Conservation (phyloP, 2,329 filamentous ascomycete genomes). For the Cladobotryum mycophilum region DNA sequence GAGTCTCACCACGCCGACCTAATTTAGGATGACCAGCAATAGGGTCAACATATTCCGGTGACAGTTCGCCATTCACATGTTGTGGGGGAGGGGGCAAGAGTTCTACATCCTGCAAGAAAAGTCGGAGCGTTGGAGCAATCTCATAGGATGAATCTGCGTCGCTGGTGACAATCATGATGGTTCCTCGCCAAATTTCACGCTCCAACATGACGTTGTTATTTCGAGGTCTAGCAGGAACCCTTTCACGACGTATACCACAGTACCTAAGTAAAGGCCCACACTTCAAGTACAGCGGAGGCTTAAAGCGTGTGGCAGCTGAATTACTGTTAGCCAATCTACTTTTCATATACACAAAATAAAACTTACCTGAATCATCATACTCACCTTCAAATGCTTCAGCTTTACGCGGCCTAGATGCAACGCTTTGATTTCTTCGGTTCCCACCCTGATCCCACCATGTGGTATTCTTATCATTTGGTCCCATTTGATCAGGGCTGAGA, state of each 20-base stretch:
- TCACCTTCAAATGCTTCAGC: slow-evolving; percentile 61
- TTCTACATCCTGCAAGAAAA: slow-evolving; percentile 84
- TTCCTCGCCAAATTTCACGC: slow-evolving; percentile 85
- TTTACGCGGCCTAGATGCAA: slow-evolving; percentile 42
- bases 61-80: slow-evolving; percentile 58
- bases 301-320: slow-evolving; percentile 63
- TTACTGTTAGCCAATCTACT: neutral
- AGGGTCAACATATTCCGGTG: slow-evolving; percentile 81
- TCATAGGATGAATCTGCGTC: slow-evolving; percentile 79
- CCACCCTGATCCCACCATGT: slow-evolving; percentile 70
- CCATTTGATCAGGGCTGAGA: slow-evolving; percentile 34
- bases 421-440: slow-evolving; percentile 41
- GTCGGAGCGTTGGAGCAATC: slow-evolving; percentile 67
- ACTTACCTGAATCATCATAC: slow-evolving; percentile 56
- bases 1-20: slow-evolving; percentile 73
- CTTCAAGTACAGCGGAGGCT: slow-evolving; percentile 76
- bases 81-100: slow-evolving; percentile 71
- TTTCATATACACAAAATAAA: neutral
- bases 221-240: slow-evolving; percentile 28
- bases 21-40: slow-evolving; percentile 82
- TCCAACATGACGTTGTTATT: slow-evolving; percentile 34
- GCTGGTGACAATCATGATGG: slow-evolving; percentile 88
- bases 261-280: slow-evolving; percentile 89
- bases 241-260: slow-evolving; percentile 70
- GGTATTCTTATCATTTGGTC: slow-evolving; percentile 41